Base-by-base conservation (phyloP, 2,329 filamentous ascomycete species). In the Blumeriella jaapii region DNA sequence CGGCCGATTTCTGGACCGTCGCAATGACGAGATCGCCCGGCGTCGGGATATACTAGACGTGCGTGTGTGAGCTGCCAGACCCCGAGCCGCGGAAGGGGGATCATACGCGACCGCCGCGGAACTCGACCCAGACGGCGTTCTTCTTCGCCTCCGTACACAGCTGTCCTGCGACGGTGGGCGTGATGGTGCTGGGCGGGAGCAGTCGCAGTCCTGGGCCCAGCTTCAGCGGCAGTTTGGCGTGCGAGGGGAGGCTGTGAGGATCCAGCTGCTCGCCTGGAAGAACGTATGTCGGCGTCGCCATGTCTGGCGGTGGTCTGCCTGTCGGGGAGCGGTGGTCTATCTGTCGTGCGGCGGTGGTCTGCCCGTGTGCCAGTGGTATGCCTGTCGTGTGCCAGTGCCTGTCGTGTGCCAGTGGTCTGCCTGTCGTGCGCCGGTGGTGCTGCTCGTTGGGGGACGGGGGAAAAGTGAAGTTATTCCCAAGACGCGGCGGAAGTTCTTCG, bases 1-100 rank as follows among this genome's bases (percentile, higher is more conserved):
- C 66, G 32, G 76, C 71, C 36, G 76, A 78, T 57, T 79, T 82
- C 53, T 82, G 74, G 49, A 96, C 69, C 46, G 83, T 86, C 40
- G 84, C 87, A 54, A 98, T 83, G 46, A 96, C 78, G 30, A 93
- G 74, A 58, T 98, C 91, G 54, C 80, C 79, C n/a, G 71, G 64
- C 12, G 75, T 69, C 9, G 91, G 85, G 22, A 75, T 67, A 55
- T 96, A 98, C 74, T 91, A 54, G 4, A 15, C 9, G 61, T 48
- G 8, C 16, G 9, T 28, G n/a, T 34, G 18, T 41, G 33, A 43
- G 39, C 10, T 14, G 33, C 3, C 16, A 11, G 8, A 19, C 11
- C 12, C 12, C 9, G 18, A 23, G 2, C 12, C 9, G 18, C 22
- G 2, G 26, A 23, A 18, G 11, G 2, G 10, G 29, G 6, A 8